Base-by-base conservation (phyloP, 108 stramenopile genomes). In the Pseudonitzschia multiseries region DNA sequence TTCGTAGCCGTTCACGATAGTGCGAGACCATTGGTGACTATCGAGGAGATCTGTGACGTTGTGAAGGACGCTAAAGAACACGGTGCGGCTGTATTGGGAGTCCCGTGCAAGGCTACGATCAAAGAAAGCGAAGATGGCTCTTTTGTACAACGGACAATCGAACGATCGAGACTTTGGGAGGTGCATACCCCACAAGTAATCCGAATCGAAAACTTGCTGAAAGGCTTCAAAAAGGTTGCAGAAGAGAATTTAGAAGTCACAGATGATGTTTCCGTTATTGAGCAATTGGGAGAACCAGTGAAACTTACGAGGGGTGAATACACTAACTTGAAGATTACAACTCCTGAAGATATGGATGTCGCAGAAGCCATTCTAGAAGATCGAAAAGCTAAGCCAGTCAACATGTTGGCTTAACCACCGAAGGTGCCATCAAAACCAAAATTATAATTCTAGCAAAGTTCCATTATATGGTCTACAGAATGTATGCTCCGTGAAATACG, bases 101-200 rank as follows among this genome's bases (percentile, higher is more conserved):
- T 97, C n/a, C 95, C 93, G 0, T 96, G 96, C 87, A 97, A 97
- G 77, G 96, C 96, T 2, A 97, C 97, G 53, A 96, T 97, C 63
- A 97, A 97, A 77, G 96, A 96, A 69, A 86, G 83, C 28, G 93
- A 83, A 10, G 96, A 96, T 61, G 89, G 84, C n/a, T 52, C 77
- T 13, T 84, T 87, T 48, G 95, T 97, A 13, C 56, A 70, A 50
- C 60, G 93, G 68, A 97, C 97, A 31, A 91, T 97, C 57, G 89
- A 86, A 13, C 77, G 97, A 14, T 74, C 85, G n/a, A 71, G 90
- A 62, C 78, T 97, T 14, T 96, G 93, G 93, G 97, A 97, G 65
- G 95, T 97, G 12, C 96, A 97, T 74, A 97, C 96, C 28, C 96
- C 96, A 17, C 96, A 96, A 76, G 95, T 96, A 13, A 86, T 96